Conservation (phyloP, 768 basidiomycete genomes). For the Mycena kentingensis region DNA sequence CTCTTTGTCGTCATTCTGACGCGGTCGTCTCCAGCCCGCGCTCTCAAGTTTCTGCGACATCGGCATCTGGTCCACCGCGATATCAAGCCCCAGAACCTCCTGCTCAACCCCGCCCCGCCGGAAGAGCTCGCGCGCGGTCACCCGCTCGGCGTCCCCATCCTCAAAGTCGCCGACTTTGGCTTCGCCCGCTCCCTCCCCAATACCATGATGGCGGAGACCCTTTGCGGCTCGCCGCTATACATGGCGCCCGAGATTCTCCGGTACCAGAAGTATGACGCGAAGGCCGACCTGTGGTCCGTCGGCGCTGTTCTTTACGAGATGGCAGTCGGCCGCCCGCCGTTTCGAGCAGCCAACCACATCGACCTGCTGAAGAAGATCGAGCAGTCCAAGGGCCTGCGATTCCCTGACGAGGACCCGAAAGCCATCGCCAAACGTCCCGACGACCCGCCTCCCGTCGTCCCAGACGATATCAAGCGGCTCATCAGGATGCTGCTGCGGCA, state of each 20-base stretch:
- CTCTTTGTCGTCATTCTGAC: not conserved
- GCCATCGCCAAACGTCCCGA: slow-evolving; percentile 33
- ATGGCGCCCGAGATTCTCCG: slow-evolving; percentile 99
- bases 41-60: slow-evolving; percentile 87
- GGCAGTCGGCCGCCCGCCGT: slow-evolving; percentile 90
- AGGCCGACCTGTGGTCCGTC: slow-evolving; percentile 97
- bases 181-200: slow-evolving; percentile 92
- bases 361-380: slow-evolving; percentile 94
- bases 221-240: slow-evolving; percentile 98
- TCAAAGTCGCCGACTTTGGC: slow-evolving; percentile 98
- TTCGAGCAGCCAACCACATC: slow-evolving; percentile 94
- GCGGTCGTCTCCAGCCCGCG: slow-evolving; percentile 60
- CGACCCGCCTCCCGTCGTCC: slow-evolving; percentile 56
- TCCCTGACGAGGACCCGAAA: slow-evolving; percentile 87
- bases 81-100: slow-evolving; percentile 97
- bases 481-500: slow-evolving; percentile 84
- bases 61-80: slow-evolving; percentile 94
- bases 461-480: slow-evolving; percentile 83
- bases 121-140: slow-evolving; percentile 86
- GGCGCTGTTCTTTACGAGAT: slow-evolving; percentile 97
- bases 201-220: slow-evolving; percentile 93
- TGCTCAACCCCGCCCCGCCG: slow-evolving; percentile 79
- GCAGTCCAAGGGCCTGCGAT: slow-evolving; percentile 85
- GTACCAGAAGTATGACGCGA: slow-evolving; percentile 97
- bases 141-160: slow-evolving; percentile 87